Evolutionary conservation across 108 stramenopile species (phyloP).

Genomic region (Licmophora abbreviata): DNA sequence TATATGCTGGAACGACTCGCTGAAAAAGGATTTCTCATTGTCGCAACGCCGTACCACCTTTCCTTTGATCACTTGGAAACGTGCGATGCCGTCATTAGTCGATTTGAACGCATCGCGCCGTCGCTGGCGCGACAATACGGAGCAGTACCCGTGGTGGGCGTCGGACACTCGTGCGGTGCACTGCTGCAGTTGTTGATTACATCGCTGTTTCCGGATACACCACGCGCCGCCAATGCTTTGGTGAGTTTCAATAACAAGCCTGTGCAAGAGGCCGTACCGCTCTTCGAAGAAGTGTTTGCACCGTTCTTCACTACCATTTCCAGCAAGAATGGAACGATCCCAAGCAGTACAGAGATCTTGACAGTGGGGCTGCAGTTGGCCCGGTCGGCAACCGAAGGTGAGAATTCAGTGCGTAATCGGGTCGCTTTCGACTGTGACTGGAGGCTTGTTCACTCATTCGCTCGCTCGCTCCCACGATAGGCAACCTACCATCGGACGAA

Average conservation of each 20-base stretch:
- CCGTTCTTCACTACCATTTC: conserved; percentile 67
- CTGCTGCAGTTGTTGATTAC: conserved; percentile 87
- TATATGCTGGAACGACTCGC: conserved; percentile 78
- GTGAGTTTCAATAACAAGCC: conserved; percentile 90
- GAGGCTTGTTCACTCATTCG: no score
- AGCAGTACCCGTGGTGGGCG: conserved; percentile 84
- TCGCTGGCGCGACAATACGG: conserved; percentile 74
- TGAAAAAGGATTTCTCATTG: conserved; percentile 75
- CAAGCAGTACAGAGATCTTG: conserved; percentile 26
- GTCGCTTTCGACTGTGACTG: no score
- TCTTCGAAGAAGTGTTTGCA: conserved; percentile 82
- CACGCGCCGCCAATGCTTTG: conserved; percentile 82
- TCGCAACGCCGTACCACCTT: conserved; percentile 90
- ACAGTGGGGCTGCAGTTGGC: conserved; percentile 26
- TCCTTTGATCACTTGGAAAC: conserved; percentile 84
- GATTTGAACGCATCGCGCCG: conserved; percentile 80
- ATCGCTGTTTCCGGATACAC: conserved; percentile 87
- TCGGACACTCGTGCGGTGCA: conserved; percentile 88
- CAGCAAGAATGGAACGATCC: conserved; percentile 27
- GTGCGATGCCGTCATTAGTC: conserved; percentile 76
- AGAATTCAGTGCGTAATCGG: no score
- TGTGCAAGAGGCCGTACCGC: conserved; percentile 72
- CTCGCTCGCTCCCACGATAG: conserved; percentile 11
- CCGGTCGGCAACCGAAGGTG: conserved; percentile 26
- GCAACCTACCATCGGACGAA: conserved; percentile 71